These are phyloP conservation scores for Botrytis deweyae DNA, from an alignment of 2,329 filamentous ascomycete species.

Conservation along the genomic window DNA sequence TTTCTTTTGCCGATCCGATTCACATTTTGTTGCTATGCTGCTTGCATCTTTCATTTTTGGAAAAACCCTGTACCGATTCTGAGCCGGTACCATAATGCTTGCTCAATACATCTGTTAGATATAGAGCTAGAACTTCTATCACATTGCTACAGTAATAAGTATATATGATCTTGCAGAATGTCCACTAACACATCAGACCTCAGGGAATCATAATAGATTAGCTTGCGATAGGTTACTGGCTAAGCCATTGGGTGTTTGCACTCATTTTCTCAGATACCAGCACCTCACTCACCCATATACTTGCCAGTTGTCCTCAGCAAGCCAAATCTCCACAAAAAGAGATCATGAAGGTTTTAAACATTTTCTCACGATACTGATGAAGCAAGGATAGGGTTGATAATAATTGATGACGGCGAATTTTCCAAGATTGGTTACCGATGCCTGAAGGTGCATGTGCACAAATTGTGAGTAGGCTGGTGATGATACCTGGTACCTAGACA, in stretches of 20 bases:
- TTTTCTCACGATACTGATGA: conserved; percentile 5
- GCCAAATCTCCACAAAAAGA: conserved; percentile 1
- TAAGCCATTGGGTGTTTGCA: neutral
- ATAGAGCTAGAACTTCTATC: neutral
- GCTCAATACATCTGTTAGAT: neutral
- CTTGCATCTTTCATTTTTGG: neutral
- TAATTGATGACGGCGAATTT: conserved; percentile 2
- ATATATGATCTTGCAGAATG: neutral
- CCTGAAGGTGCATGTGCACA: conserved; percentile 10
- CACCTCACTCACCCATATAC: neutral
- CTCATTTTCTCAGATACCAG: neutral
- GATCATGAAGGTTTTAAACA: conserved; percentile 3
- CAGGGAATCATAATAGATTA: neutral
- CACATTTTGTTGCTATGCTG: neutral
- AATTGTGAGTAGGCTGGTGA: neutral
- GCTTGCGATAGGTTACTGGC: neutral
- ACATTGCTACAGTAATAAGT: neutral
- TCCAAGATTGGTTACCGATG: neutral
- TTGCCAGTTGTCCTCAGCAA: conserved; percentile 16
- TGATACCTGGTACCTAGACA: neutral
- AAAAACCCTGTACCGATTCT: neutral
- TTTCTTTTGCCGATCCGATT: conserved; percentile 1
- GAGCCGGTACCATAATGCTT: neutral
- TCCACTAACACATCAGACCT: neutral
- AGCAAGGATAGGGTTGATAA: conserved; percentile 14